Conservation (phyloP, 495 filamentous ascomycete species). For the Aspergillus coremiiformis region DNA sequence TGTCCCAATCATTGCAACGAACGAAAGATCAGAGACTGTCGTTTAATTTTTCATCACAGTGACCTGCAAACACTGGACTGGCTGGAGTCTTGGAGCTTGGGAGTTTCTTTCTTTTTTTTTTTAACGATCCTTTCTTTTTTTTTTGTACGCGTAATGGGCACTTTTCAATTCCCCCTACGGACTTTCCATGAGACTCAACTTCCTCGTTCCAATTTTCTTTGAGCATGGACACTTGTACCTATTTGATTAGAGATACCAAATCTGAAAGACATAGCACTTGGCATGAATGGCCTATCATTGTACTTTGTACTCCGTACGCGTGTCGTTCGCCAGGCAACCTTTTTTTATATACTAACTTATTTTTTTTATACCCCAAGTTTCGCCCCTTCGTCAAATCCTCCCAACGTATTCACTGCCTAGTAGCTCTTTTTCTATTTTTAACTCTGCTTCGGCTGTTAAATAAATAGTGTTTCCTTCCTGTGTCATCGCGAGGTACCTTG, state of each 20-base stretch:
- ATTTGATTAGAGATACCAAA: conserved; percentile 30
- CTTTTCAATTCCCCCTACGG: background rate
- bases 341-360: too few relatives aligned
- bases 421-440: background rate
- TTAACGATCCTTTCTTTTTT: conserved; percentile 1
- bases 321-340: conserved; percentile 14
- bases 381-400: background rate
- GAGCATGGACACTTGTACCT: conserved; percentile 13
- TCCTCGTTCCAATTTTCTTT: conserved; percentile 10
- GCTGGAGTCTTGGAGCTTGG: conserved; percentile 18
- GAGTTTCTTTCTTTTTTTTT: conserved; percentile 14
- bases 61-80: background rate
- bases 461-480: background rate
- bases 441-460: background rate
- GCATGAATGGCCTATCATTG: background rate
- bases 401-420: background rate
- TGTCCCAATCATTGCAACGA: conserved; percentile 81
- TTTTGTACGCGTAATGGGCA: conserved; percentile 7
- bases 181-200: conserved; percentile 3
- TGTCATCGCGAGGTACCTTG: background rate
- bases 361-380: background rate
- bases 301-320: conserved; percentile 3
- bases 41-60: conserved; percentile 48
- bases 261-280: conserved; percentile 18
- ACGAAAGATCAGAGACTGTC: conserved; percentile 72